phyloP scores from a whole-genome alignment of 352 stramenopile species.

The Elongisporangium senticosum region DNA sequence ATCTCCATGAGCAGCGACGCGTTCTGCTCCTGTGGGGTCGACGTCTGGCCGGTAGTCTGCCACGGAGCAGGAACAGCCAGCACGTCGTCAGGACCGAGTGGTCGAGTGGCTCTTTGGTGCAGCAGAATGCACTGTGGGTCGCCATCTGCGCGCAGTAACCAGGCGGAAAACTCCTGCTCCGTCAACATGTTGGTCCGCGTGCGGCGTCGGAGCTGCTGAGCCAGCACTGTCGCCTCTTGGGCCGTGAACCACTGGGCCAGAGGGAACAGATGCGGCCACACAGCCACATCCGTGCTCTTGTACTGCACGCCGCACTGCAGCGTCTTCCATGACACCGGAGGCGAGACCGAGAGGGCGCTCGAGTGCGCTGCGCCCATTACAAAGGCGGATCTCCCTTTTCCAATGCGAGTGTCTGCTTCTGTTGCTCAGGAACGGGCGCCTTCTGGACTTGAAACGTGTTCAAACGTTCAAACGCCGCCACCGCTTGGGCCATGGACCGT shows the following conservation, averaged over 20 bases:
- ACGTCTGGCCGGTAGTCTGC: background rate
- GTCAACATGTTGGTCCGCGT: slow-evolving; percentile 28
- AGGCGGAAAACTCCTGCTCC: slow-evolving; percentile 28
- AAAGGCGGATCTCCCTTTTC: background rate
- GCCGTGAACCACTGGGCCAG: slow-evolving; percentile 63
- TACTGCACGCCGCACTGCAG: slow-evolving; percentile 51
- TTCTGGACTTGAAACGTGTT: background rate
- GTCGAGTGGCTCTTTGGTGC: background rate
- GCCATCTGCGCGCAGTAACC: background rate
- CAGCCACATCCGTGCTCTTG: slow-evolving; percentile 31
- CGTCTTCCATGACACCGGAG: slow-evolving; percentile 11
- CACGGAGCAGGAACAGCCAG: background rate
- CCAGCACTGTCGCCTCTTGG: slow-evolving; percentile 35
- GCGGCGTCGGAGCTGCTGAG: slow-evolving; percentile 20
- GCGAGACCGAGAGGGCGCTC: slow-evolving; percentile 1
- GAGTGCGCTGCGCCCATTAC: slow-evolving; percentile 42
- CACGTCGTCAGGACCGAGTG: background rate
- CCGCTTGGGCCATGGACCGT: background rate
- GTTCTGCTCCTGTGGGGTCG: background rate
- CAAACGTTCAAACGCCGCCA: background rate
- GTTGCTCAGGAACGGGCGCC: background rate
- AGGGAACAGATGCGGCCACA: slow-evolving; percentile 57
- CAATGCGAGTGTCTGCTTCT: background rate
- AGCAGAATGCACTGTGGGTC: background rate
- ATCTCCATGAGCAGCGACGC: slow-evolving; percentile 34